Evolutionary conservation across 768 basidiomycete species (phyloP).

Genomic region (Rhizopogon vesiculosus): DNA sequence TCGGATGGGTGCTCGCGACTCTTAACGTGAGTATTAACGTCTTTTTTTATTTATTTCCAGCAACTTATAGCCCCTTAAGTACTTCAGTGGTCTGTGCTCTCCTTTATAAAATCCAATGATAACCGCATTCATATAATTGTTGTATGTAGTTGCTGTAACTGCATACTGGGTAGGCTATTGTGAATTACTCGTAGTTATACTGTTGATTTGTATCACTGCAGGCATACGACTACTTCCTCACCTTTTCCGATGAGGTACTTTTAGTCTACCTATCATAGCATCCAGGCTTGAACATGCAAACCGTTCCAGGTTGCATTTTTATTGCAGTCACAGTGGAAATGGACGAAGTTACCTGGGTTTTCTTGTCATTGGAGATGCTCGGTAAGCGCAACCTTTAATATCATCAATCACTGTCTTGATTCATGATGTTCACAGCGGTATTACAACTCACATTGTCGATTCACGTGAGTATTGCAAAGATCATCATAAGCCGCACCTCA

Average conservation of each 20-base stretch:
- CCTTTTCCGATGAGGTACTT: conserved; percentile 1
- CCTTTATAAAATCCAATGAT: background rate
- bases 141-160: background rate
- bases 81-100: background rate
- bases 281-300: background rate
- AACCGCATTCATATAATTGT: too few species aligned
- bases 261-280: background rate
- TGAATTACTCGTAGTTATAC: background rate
- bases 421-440: background rate
- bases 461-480: background rate
- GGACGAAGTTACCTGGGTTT: background rate
- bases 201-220: background rate
- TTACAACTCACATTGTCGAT: background rate
- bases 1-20: background rate
- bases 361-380: background rate
- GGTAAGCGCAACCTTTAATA: background rate
- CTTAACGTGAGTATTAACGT: background rate
- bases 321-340: background rate
- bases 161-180: background rate
- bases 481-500: background rate
- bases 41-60: background rate
- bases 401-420: background rate
- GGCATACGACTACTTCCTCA: background rate
- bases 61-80: background rate
- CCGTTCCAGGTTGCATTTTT: background rate